These are phyloP conservation scores for Oldenlandia corymbosa DNA, from an alignment of 257 asterid species.

Conservation along the genomic window DNA sequence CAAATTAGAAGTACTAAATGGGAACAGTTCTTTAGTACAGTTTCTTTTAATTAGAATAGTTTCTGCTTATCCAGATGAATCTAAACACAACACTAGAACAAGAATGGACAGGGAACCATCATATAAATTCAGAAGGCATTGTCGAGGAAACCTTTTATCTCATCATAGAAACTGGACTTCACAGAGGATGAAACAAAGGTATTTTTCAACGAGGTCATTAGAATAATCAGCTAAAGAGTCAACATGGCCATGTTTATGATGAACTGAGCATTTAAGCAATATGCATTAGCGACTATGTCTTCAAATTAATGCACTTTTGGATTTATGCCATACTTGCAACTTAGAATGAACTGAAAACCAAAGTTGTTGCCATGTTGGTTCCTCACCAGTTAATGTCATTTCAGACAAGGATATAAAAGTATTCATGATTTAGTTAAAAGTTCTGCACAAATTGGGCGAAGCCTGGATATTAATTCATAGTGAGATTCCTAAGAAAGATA, in stretches of 20 bases:
- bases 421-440: background rate
- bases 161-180: background rate
- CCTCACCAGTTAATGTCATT: background rate
- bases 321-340: background rate
- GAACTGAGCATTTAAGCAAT: background rate
- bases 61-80: background rate
- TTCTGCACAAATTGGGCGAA: background rate
- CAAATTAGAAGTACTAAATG: background rate
- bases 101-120: background rate
- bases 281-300: background rate
- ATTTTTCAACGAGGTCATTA: background rate
- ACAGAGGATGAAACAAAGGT: background rate
- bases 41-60: background rate
- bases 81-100: background rate
- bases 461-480: background rate
- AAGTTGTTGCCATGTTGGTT: background rate
- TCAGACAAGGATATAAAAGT: background rate
- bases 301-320: background rate
- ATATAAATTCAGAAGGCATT: background rate
- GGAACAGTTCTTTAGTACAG: background rate
- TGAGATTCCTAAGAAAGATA: background rate
- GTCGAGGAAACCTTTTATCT: background rate
- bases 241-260: background rate
- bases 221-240: background rate
- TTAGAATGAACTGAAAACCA: background rate